Percentiles rank a stretch among this genome's conserved stretches.
These are phyloP conservation scores for Pythium insidiosum DNA, from an alignment of 352 stramenopile species.

Conservation along the genomic window DNA sequence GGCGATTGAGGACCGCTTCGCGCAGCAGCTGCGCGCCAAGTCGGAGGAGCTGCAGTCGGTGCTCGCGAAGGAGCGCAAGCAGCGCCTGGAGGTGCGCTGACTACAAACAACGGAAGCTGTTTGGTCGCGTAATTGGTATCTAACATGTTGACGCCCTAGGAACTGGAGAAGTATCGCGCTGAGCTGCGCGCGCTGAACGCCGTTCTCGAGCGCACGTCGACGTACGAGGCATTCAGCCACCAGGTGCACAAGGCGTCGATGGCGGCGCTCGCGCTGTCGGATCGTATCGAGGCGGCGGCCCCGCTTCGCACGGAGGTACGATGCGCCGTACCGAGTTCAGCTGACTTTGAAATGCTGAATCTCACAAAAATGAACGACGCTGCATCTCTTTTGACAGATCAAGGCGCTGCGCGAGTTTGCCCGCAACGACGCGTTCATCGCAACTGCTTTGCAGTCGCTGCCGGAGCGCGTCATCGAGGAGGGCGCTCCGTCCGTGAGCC, in stretches of 20 bases:
- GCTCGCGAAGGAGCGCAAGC: conserved; percentile 49
- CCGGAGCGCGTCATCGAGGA: conserved; percentile 50
- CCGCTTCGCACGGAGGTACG: conserved; percentile 54
- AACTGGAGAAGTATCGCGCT: conserved; percentile 59
- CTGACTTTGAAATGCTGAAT: too few species aligned
- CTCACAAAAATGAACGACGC: too few species aligned
- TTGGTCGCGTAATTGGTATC: too few species aligned
- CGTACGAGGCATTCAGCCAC: conserved; percentile 81
- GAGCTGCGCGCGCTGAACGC: conserved; percentile 58
- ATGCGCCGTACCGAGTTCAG: too few species aligned
- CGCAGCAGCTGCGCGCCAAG: conserved; percentile 35
- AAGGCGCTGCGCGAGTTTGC: conserved; percentile 56
- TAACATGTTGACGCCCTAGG: too few species aligned
- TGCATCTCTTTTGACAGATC: conserved; percentile 31
- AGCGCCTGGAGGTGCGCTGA: conserved; percentile 28
- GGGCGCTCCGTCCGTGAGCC: conserved; percentile 56
- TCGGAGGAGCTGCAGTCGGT: conserved; percentile 50
- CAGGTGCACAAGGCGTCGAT: conserved; percentile 81
- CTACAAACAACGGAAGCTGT: too few species aligned
- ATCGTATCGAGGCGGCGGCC: conserved; percentile 69
- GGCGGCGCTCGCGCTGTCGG: conserved; percentile 62
- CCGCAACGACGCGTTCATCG: conserved; percentile 69
- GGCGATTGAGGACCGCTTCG: conserved; percentile 45
- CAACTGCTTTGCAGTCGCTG: conserved; percentile 54
- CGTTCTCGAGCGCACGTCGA: conserved; percentile 64